These are phyloP conservation scores for Xylariaceae sp. DNA, from an alignment of 2,329 filamentous ascomycete species.

Conservation along the genomic window DNA sequence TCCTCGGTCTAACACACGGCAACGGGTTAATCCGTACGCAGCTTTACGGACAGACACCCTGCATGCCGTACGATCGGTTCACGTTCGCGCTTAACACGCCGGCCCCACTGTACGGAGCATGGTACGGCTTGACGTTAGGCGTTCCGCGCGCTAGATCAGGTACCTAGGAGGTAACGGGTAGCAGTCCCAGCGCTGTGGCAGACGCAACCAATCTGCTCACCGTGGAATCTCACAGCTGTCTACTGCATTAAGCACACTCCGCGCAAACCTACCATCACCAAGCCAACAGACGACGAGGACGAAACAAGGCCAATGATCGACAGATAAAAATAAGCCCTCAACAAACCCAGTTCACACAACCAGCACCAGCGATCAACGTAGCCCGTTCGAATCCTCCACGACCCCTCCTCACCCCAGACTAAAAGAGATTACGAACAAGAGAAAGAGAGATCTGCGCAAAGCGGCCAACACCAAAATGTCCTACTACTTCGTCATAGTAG, in stretches of 20 bases:
- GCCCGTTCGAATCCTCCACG: too few species aligned
- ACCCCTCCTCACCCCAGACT: background rate
- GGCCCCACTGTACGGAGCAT: background rate
- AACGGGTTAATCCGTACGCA: background rate
- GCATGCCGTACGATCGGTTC: conserved; percentile 12
- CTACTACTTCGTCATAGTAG: conserved; percentile 97
- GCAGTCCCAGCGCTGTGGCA: too few species aligned
- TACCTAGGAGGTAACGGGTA: too few species aligned
- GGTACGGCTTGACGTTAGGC: background rate
- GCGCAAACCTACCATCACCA: background rate
- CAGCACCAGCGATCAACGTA: background rate
- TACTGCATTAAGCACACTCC: background rate
- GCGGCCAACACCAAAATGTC: conserved; percentile 57
- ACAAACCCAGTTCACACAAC: background rate
- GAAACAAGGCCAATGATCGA: conserved; percentile 23
- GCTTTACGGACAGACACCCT: conserved; percentile 23
- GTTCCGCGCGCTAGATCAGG: too few species aligned
- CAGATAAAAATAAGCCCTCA: conserved; percentile 15
- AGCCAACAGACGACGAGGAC: background rate
- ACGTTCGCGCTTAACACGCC: background rate
- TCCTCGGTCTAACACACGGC: too few species aligned
- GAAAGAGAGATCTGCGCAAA: background rate
- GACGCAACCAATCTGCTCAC: too few species aligned
- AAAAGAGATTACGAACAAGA: background rate
- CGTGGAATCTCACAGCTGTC: too few species aligned